Evolutionary conservation across 192 early-diverging fungal species (phyloP), one percentile per base, ranked within the genome.

Genomic region (Linnemannia schmuckeri): DNA sequence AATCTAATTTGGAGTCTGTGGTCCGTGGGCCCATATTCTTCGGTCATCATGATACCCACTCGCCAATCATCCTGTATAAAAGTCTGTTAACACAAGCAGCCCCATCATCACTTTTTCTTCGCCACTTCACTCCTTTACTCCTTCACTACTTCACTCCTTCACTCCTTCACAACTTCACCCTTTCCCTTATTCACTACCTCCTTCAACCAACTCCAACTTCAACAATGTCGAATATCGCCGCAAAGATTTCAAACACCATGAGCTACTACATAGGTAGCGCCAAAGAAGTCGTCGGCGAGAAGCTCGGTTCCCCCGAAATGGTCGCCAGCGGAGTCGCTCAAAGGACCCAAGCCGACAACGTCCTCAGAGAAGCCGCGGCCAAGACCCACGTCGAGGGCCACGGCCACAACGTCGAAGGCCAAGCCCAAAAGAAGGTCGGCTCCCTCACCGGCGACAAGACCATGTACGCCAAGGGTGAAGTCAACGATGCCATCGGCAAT

Each of bases 281-380:
- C 42, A 78, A 78, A 44, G 30, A 78, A 15, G 10, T 22, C 76
- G 35, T 78, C 20, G 76, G 76, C 20, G 17, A n/a, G 17, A 63
- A 40, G 22, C 57, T 78, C 27, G 76, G 68, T 6, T 47, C 27
- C 2, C 40, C 63, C 0, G 44, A 68, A 44, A 40, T 78, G 27
- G 76, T 66, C 41, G 76, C 76, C 63, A 70, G 27, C n/a, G 76
- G 76, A 13, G 76, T 66, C 46, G 66, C 66, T n/a, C 76, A 78
- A 49, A 78, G 52, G 66, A 20, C 63, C 18, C 61, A 70, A 15
- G 76, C 63, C 17, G 76, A 78, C 10, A 35, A 44, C n/a, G 46
- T 35, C 17, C 76, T 70, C 63, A 40, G 63, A 42, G n/a, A 70
- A 40, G 66, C 76, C 18, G 66, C 66, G 22, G 15, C 38, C n/a